Percentiles rank a stretch among this genome's conserved stretches.
Conservation (phyloP, 495 filamentous ascomycete species). For the Rhypophila decipiens region DNA sequence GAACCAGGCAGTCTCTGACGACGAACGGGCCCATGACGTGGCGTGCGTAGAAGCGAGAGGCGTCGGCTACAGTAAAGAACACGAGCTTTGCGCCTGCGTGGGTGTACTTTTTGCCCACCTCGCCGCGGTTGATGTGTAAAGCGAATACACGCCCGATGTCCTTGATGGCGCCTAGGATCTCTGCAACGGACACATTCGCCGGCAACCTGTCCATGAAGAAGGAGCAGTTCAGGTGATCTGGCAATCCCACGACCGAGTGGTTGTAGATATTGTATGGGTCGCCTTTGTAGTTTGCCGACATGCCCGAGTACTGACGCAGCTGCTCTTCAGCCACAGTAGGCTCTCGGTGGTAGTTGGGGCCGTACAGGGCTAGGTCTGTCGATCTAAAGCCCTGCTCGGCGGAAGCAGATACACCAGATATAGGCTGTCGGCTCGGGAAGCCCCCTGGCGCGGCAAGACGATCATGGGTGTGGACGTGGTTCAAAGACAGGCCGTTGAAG, state of each 20-base stretch:
- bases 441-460: too few species aligned
- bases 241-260: constrained; percentile 24
- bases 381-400: too few species aligned
- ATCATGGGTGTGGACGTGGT: too few species aligned
- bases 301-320: too few species aligned
- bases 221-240: constrained; percentile 18
- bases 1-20: not conserved
- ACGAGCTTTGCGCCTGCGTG: not conserved
- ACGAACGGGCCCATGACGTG: not conserved
- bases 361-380: too few species aligned
- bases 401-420: too few species aligned
- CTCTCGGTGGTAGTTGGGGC: too few species aligned
- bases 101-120: not conserved
- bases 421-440: too few species aligned
- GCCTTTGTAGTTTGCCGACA: constrained; percentile 18
- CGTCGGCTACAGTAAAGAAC: not conserved
- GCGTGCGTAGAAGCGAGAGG: not conserved
- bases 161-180: constrained; percentile 19
- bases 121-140: constrained; percentile 12
- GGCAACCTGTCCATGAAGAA: constrained; percentile 29
- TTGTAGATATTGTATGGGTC: constrained; percentile 14
- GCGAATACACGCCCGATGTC: constrained; percentile 26
- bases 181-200: constrained; percentile 8
- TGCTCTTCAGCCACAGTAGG: too few species aligned
- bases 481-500: too few species aligned